These are phyloP conservation scores for Wallacemonas sp. DNA, from an alignment of 208 protist species.

Conservation along the genomic window DNA sequence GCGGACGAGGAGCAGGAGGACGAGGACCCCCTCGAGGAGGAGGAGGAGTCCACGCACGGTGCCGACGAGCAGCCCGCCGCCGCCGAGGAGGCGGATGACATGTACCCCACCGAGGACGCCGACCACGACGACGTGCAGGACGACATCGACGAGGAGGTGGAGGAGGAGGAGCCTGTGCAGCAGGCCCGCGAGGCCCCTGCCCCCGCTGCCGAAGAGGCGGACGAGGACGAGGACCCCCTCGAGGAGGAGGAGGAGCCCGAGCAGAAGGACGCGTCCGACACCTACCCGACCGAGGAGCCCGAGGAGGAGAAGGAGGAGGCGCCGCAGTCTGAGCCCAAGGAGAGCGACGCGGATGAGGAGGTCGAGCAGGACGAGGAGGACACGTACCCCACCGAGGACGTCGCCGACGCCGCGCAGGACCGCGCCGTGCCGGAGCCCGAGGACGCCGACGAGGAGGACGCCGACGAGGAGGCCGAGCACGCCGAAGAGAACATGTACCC, in stretches of 20 bases:
- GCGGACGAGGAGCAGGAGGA: slow-evolving; percentile 3
- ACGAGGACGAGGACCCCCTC: slow-evolving; percentile 10
- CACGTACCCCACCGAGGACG: slow-evolving; percentile 17
- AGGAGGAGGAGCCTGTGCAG: background rate
- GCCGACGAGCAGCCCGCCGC: slow-evolving; percentile 10
- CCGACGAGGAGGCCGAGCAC: background rate
- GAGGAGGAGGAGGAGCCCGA: slow-evolving; percentile 8
- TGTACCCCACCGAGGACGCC: slow-evolving; percentile 14
- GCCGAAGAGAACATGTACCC: slow-evolving; percentile 12
- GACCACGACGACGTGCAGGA: slow-evolving; percentile 7
- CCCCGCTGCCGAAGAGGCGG: slow-evolving; percentile 5
- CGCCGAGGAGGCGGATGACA: slow-evolving; percentile 10
- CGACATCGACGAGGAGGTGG: slow-evolving; percentile 3
- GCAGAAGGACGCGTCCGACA: background rate
- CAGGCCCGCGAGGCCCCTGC: slow-evolving; percentile 1
- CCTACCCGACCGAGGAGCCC: slow-evolving; percentile 15
- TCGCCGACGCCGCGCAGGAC: background rate
- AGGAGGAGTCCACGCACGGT: slow-evolving; percentile 6
- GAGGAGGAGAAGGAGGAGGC: slow-evolving; percentile 4
- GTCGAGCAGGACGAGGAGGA: slow-evolving; percentile 17
- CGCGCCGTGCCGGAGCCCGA: background rate
- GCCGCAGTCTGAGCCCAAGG: background rate
- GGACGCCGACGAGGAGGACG: slow-evolving; percentile 17
- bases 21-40: slow-evolving; percentile 13
- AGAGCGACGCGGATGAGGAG: slow-evolving; percentile 3